Evolutionary conservation across 2,329 filamentous ascomycete genomes (phyloP), one percentile per base, ranked within the genome.

Genomic region (Sporothrix globosa): DNA sequence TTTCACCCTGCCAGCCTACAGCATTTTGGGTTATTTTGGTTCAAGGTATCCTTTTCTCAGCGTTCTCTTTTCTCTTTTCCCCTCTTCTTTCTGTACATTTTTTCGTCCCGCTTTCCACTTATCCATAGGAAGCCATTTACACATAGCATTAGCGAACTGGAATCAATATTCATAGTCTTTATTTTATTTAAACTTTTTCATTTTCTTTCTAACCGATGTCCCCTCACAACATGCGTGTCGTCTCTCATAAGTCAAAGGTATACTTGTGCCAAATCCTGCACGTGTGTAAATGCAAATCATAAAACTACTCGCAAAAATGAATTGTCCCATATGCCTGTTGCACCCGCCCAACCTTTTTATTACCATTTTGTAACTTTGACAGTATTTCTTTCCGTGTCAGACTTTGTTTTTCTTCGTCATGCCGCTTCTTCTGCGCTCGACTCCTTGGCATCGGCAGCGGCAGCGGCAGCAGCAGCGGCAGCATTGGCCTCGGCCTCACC

Each of bases 401-500:
- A 9, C 58, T 24, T 19, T 9, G 24, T 50, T 7, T 24, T 67
- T 19, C 17, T 11, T 1, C 27, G 4, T 9, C 14, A 41, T 53
- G 27, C 34, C 27, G 0, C 5, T 34, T 19, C 54, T 56, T 44
- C 30, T 39, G 46, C 66, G 14, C 21, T 52, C 34, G 41, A 30
- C 19, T 65, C 69, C 50, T 68, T 48, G 24, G 34, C 52, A 24
- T 67, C 46, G 19, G 66, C 69, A 3, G 65, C 54, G 11, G 52
- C 68, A 5, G 54, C 63, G 11, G 67, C 24, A 3, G 24, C 63
- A 19, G 46, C 63, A 3, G 70, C 70, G 1, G 66, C 72, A 2
- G 50, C 69, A 13, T 71, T 56, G 24, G 74, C 76, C 76, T 69
- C 70, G 30, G 69, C 76, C 65, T 88, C 86, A 68, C 88, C 83